Evolutionary conservation across 805 yeast genomes (phyloP), one percentile per base, ranked within the genome.

Genomic region (Wickerhamiella qilinensis): DNA sequence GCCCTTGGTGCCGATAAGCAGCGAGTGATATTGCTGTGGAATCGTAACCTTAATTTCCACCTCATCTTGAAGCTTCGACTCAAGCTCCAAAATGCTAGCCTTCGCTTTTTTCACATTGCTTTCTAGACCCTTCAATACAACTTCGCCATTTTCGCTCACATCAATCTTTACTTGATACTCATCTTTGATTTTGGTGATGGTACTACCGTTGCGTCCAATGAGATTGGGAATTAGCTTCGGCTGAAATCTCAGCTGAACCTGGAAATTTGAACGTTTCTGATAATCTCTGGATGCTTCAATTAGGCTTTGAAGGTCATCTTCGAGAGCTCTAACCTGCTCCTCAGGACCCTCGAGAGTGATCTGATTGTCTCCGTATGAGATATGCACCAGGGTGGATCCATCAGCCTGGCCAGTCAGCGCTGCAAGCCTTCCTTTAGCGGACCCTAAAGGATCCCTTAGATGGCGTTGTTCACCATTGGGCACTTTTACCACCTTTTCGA

Each of bases 131-230:
- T 73, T 69, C 39, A 88, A 60, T 21, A 65, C 63, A 36, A 88
- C 71, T 20, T 64, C 63, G 27, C 71, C 69, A 12, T 61, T 63
- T 36, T 71, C 76, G 12, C 14, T 14, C 38, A 84, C 75, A 51
- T 86, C 94, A 44, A 91, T 68, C 48, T 69, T 70, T 47, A 81
- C 83, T 35, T 76, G 83, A 50, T 66, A 83, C 51, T 80, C 78
- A 8, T 79, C 82, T 45, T 79, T 69, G 43, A 84, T 57, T 36
- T 71, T 63, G 48, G 72, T 71, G 53, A 91, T 61, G 53, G 75
- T 73, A 32, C 82, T 62, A 40, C 99, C 98, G 43, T 73, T 80
- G 55, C 78, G 80, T 48, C 99, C 99, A 57, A 91, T 84, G 38
- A 93, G 66, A 59, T 91, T 75, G 21, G 91, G 69, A 43, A 88